A percentile compares a stretch with the other conserved stretches of the same genome.
Conservation (phyloP, 345 rosid species). For the Populus ilicifolia region DNA sequence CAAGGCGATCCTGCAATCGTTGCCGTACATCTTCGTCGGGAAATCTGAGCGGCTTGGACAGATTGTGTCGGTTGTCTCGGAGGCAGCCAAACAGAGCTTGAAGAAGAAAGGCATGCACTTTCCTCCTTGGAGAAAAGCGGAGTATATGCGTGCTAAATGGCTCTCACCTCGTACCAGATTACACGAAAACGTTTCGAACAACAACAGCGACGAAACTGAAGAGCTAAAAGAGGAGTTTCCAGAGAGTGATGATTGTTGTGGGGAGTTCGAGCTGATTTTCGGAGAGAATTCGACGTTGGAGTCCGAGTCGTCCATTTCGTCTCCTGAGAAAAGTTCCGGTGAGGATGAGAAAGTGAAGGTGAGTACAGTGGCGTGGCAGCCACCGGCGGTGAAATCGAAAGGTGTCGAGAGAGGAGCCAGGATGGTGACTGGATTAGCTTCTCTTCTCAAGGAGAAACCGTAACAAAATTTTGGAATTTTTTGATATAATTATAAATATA, state of each 20-base stretch:
- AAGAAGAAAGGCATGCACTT: constrained; percentile 87
- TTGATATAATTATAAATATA: constrained; percentile 14
- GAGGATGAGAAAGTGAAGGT: neutral
- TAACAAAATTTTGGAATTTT: constrained; percentile 49
- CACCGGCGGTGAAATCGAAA: constrained; percentile 56
- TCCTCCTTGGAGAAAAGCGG: constrained; percentile 87
- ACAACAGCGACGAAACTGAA: constrained; percentile 14
- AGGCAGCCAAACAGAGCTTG: constrained; percentile 74
- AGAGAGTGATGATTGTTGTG: constrained; percentile 4
- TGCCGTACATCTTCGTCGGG: constrained; percentile 76
- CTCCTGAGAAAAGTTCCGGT: constrained; percentile 14
- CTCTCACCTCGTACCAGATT: constrained; percentile 42
- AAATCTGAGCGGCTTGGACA: constrained; percentile 61
- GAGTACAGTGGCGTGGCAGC: constrained; percentile 42
- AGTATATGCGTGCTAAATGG: constrained; percentile 86
- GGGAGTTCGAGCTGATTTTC: constrained; percentile 63
- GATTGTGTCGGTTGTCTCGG: constrained; percentile 54
- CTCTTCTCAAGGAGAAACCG: constrained; percentile 65
- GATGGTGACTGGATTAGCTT: constrained; percentile 84
- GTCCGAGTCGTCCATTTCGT: neutral
- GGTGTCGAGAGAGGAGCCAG: constrained; percentile 54
- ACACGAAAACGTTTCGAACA: neutral
- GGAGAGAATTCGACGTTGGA: constrained; percentile 34
- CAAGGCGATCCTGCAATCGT: constrained; percentile 58
- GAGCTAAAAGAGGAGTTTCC: neutral